phyloP scores from a whole-genome alignment of 768 basidiomycete genomes.

The Rhodotorula graminis region DNA sequence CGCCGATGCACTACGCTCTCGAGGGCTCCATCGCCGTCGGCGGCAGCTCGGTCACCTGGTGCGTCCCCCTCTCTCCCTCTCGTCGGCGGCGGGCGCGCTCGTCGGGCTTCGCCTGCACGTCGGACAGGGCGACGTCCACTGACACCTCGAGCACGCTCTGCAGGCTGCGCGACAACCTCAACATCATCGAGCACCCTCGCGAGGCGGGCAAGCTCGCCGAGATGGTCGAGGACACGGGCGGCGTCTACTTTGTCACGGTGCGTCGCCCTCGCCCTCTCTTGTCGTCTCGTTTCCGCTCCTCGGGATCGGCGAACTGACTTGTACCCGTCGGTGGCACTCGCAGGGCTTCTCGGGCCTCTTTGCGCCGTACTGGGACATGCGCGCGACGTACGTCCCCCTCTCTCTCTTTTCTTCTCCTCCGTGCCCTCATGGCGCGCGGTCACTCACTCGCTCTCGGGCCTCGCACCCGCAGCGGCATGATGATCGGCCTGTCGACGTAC shows the following conservation, averaged over 20 bases:
- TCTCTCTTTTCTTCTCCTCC: background rate
- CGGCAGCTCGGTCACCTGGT: conserved; percentile 87
- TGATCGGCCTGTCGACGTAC: conserved; percentile 82
- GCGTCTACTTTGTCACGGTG: conserved; percentile 89
- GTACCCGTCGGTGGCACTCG: background rate
- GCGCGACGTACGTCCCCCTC: conserved; percentile 55
- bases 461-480: conserved; percentile 53
- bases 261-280: background rate
- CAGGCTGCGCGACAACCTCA: conserved; percentile 79
- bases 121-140: too few species aligned
- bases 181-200: conserved; percentile 67
- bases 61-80: conserved; percentile 45
- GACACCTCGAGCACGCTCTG: background rate
- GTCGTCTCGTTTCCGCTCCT: too few species aligned
- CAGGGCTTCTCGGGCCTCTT: conserved; percentile 80
- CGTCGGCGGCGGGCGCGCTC: too few species aligned
- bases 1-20: conserved; percentile 81
- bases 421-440: fast-evolving
- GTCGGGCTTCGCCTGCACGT: too few species aligned
- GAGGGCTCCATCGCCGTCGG: conserved; percentile 95
- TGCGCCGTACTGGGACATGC: conserved; percentile 95
- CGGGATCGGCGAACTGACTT: background rate
- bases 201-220: conserved; percentile 83
- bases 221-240: conserved; percentile 71
- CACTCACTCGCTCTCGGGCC: background rate